These are phyloP conservation scores for Raphanus hybrid DNA, from an alignment of 441 rosid genomes.

Conservation along the genomic window DNA sequence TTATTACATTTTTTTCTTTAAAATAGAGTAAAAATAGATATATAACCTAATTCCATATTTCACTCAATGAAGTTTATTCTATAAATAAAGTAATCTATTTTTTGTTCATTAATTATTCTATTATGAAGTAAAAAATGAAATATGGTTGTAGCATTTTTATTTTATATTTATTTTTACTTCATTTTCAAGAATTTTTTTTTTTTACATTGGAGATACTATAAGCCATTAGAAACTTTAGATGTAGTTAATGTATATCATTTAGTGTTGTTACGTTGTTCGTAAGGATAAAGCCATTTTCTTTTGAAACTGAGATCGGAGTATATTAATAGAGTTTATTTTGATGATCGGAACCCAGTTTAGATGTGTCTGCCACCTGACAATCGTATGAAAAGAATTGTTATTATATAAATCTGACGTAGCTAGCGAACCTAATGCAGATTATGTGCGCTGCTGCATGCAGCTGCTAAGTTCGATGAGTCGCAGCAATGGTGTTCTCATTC, in stretches of 20 bases:
- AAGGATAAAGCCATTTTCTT: background rate
- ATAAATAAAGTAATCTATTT: no score
- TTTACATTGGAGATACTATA: no score
- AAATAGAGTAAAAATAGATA: no score
- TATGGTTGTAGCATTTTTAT: no score
- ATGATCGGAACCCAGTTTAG: background rate
- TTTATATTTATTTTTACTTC: no score
- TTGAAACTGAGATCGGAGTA: background rate
- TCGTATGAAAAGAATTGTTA: background rate
- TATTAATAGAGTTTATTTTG: background rate
- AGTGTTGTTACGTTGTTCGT: background rate
- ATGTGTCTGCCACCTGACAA: background rate
- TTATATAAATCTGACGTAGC: background rate
- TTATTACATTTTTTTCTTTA: no score
- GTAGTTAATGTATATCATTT: background rate
- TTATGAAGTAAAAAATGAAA: no score
- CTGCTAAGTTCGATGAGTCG: slow-evolving; percentile 5
- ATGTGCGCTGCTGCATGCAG: slow-evolving; percentile 5
- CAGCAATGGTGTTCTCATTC: background rate
- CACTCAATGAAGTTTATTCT: no score
- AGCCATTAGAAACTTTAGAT: no score
- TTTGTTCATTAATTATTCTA: no score
- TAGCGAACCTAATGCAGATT: slow-evolving; percentile 1
- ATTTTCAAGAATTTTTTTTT: no score
- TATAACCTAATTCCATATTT: no score